Conservation (phyloP, 2,329 filamentous ascomycete species). For the Pseudocercospora eumusae region DNA sequence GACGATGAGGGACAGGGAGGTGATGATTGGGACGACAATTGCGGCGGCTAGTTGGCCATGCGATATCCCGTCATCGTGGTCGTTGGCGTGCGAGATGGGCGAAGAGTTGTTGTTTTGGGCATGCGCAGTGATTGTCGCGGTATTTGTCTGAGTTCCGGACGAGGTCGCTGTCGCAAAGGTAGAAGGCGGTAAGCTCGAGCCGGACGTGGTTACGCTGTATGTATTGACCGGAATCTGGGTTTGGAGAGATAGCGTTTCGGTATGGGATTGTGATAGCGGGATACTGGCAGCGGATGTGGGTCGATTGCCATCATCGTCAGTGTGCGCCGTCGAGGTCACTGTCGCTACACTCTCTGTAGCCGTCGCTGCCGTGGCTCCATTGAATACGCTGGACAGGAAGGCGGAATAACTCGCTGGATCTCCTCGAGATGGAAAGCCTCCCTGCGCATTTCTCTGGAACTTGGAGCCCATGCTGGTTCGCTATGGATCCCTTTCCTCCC, state of each 20-base stretch:
- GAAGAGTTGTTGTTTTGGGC: slow-evolving; percentile 6
- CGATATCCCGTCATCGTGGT: slow-evolving; percentile 24
- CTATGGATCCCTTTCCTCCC: not conserved
- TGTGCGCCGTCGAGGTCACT: not conserved
- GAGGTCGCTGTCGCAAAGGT: slow-evolving; percentile 13
- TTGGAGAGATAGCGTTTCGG: slow-evolving; percentile 3
- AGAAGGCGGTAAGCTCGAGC: slow-evolving; percentile 1
- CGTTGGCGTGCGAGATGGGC: not conserved
- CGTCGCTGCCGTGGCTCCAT: slow-evolving; percentile 2
- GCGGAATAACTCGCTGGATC: slow-evolving; percentile 4
- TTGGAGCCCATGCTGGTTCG: slow-evolving; percentile 11
- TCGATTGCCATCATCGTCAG: not conserved
- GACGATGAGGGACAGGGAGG: slow-evolving; percentile 18
- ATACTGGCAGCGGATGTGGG: not conserved
- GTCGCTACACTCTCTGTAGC: not conserved
- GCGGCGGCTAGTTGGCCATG: slow-evolving; percentile 30
- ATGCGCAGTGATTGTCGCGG: slow-evolving; percentile 3
- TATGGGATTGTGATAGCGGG: not conserved
- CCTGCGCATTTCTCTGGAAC: slow-evolving; percentile 5
- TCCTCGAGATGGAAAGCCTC: not conserved
- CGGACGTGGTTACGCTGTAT: slow-evolving; percentile 1
- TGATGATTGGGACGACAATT: slow-evolving; percentile 28
- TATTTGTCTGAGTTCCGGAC: not conserved
- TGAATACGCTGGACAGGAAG: slow-evolving; percentile 6
- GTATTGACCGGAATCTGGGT: slow-evolving; percentile 1